Conservation (phyloP, 805 yeast species). For the Zygosaccharomyces pseudorouxii region DNA sequence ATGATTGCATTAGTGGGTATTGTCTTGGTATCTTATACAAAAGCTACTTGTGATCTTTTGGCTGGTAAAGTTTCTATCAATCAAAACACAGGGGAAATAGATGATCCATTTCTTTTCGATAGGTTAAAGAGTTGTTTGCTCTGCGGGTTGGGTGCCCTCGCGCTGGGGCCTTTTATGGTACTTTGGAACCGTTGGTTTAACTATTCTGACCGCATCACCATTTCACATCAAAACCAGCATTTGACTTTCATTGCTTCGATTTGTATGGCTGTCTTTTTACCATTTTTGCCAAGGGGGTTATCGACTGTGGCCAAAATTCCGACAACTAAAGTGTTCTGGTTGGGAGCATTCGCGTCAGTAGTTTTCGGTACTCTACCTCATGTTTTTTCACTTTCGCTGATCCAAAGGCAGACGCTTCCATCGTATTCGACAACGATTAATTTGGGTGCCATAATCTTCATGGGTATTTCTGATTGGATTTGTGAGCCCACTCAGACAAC, state of each 20-base stretch:
- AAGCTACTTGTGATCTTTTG: constrained; percentile 32
- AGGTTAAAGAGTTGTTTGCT: constrained; percentile 33
- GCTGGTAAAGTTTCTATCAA: constrained; percentile 34
- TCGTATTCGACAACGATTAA: constrained; percentile 29
- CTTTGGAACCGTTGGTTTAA: constrained; percentile 30
- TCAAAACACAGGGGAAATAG: constrained; percentile 33
- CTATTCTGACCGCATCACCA: constrained; percentile 10
- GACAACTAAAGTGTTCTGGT: constrained; percentile 20
- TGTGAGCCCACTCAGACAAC: constrained; percentile 28
- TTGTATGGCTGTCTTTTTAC: constrained; percentile 21
- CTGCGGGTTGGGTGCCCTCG: constrained; percentile 32
- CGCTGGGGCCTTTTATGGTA: constrained; percentile 33
- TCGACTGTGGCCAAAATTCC: constrained; percentile 12
- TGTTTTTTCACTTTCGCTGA: constrained; percentile 22
- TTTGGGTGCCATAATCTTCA: constrained; percentile 26
- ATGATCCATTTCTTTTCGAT: constrained; percentile 35
- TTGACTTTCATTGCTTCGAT: constrained; percentile 20
- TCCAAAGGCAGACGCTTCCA: constrained; percentile 25
- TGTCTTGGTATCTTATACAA: constrained; percentile 31
- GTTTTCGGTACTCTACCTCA: constrained; percentile 28
- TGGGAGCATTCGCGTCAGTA: constrained; percentile 15
- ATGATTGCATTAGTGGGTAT: constrained; percentile 28
- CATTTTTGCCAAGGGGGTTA: constrained; percentile 19
- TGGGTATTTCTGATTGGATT: constrained; percentile 32
- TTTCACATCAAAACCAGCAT: constrained; percentile 19